These are phyloP conservation scores for Vitis hybrid DNA, from an alignment of 177 flowering plant genomes.

Conservation along the genomic window DNA sequence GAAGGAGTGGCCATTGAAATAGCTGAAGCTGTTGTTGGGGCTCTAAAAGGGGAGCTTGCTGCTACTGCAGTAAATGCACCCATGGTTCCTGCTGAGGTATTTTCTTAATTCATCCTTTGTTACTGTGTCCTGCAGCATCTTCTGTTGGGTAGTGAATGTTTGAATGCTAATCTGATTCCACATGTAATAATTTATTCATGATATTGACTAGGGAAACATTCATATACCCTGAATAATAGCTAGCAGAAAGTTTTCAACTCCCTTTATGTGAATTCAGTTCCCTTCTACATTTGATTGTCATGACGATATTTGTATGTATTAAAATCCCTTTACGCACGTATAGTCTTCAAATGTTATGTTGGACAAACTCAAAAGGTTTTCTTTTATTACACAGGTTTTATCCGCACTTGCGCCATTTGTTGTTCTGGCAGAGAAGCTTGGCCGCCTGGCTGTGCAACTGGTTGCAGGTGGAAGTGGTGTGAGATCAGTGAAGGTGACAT, in stretches of 20 bases:
- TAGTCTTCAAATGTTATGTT: too few relatives aligned
- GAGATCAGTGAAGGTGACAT: conserved; percentile 17
- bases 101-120: not conserved
- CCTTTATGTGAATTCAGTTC: too few relatives aligned
- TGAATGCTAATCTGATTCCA: not conserved
- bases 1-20: conserved; percentile 24
- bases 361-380: not conserved
- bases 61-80: conserved; percentile 23
- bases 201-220: too few relatives aligned
- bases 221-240: too few relatives aligned
- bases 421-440: conserved; percentile 15
- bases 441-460: conserved; percentile 22
- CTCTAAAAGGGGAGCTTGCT: conserved; percentile 21
- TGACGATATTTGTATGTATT: too few relatives aligned
- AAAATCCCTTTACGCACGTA: too few relatives aligned
- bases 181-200: too few relatives aligned
- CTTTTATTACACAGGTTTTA: conserved; percentile 6
- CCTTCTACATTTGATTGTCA: too few relatives aligned
- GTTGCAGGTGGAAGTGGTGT: conserved; percentile 11
- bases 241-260: too few relatives aligned
- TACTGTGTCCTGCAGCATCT: not conserved
- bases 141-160: not conserved
- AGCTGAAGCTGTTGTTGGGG: conserved; percentile 23
- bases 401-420: conserved; percentile 17
- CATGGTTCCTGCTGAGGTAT: conserved; percentile 20